A percentile compares a stretch with the other conserved stretches of the same genome.
These are phyloP conservation scores for Trichothecium roseum DNA, from an alignment of 2,329 filamentous ascomycete species.

Conservation along the genomic window DNA sequence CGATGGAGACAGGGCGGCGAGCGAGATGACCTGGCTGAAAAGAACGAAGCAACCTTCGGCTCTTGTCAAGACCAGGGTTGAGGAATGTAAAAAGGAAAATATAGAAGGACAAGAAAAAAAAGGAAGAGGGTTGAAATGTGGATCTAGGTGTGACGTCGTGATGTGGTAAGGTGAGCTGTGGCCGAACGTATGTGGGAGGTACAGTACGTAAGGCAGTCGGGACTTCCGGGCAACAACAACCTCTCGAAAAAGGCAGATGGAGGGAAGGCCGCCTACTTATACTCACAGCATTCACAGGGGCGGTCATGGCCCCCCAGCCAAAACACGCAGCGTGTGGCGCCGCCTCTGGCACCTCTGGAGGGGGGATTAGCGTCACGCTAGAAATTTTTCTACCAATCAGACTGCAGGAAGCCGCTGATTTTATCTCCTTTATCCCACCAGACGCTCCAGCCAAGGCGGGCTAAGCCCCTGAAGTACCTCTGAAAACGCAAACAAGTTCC, in stretches of 20 bases:
- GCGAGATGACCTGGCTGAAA: conserved; percentile 3
- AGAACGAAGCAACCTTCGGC: conserved; percentile 6
- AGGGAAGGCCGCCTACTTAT: conserved; percentile 46
- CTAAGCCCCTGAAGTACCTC: conserved; percentile 27
- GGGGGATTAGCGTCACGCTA: conserved; percentile 26
- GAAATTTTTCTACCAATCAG: conserved; percentile 26
- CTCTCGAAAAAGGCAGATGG: conserved; percentile 22
- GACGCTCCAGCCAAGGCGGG: conserved; percentile 18
- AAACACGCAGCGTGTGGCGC: conserved; percentile 32
- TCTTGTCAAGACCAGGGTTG: not conserved
- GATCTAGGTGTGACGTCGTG: conserved; percentile 19
- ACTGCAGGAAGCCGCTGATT: conserved; percentile 15
- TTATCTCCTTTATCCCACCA: conserved; percentile 27
- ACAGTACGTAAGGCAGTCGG: conserved; percentile 42
- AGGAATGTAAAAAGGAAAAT: conserved; percentile 2
- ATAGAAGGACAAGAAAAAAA: conserved; percentile 10
- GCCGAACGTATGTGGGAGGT: conserved; percentile 32
- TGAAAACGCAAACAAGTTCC: conserved; percentile 2
- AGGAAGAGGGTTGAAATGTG: conserved; percentile 8
- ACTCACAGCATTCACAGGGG: conserved; percentile 34
- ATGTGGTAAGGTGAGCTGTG: conserved; percentile 12
- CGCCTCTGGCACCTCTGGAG: conserved; percentile 26
- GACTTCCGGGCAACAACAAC: conserved; percentile 43
- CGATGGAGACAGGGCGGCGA: conserved; percentile 8
- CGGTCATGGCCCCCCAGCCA: conserved; percentile 30